phyloP scores from a whole-genome alignment of 345 rosid species.

The Salix brachista region DNA sequence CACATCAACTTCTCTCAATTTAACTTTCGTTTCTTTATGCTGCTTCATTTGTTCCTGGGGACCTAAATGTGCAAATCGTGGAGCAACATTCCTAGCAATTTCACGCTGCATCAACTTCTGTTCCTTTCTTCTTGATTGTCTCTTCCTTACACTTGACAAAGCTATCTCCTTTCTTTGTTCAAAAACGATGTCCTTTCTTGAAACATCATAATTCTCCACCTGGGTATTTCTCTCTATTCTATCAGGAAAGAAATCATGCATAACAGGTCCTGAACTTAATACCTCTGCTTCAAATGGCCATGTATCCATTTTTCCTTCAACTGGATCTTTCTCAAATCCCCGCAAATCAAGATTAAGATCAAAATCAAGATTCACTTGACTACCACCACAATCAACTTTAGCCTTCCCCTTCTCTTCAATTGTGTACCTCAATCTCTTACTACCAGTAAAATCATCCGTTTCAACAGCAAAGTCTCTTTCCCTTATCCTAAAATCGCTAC shows the following conservation, averaged over 20 bases:
- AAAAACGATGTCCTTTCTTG: neutral
- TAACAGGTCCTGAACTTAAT: neutral
- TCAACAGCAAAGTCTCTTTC: conserved; percentile 17
- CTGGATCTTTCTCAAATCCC: neutral
- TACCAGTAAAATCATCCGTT: neutral
- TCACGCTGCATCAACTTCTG: neutral
- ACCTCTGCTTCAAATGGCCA: neutral
- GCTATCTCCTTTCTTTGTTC: neutral
- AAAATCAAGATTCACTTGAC: neutral
- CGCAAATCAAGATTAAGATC: neutral
- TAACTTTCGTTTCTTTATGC: neutral
- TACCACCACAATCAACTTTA: neutral
- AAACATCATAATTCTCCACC: neutral
- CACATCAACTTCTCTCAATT: neutral
- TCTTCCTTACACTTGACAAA: neutral
- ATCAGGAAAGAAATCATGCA: neutral
- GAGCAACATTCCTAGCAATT: conserved; percentile 9
- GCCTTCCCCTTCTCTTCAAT: conserved; percentile 16
- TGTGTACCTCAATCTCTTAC: conserved; percentile 16
- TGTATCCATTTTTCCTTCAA: neutral
- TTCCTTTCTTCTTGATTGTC: neutral
- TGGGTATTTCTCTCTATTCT: neutral
- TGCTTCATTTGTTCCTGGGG: neutral
- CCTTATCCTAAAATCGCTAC: conserved; percentile 1
- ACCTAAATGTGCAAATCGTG: conserved; percentile 6